Percentiles rank a stretch among this genome's conserved stretches.
These are phyloP conservation scores for Lactarius evosmus DNA, from an alignment of 768 basidiomycete genomes.

Conservation along the genomic window DNA sequence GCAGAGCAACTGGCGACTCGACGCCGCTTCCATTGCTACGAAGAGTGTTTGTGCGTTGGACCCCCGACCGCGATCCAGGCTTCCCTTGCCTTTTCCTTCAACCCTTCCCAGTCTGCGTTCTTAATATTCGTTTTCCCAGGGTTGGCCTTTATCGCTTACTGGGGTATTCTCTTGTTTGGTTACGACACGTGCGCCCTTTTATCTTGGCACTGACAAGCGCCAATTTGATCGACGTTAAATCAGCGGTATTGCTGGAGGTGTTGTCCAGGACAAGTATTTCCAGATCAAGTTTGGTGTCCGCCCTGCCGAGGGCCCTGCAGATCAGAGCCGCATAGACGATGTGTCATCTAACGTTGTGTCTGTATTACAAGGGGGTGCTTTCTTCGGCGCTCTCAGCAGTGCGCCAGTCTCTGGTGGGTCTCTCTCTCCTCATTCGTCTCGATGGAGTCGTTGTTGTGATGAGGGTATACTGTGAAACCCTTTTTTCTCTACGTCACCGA, in stretches of 20 bases:
- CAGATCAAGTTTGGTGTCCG: conserved; percentile 57
- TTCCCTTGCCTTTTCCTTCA: not conserved
- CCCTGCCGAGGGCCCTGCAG: conserved; percentile 41
- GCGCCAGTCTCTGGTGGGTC: conserved; percentile 64
- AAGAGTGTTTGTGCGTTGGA: not conserved
- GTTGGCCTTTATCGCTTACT: conserved; percentile 70
- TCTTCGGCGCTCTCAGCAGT: conserved; percentile 79
- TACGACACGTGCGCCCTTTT: conserved; percentile 60
- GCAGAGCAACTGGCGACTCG: not conserved
- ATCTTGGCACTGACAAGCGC: not conserved
- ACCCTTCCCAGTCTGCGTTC: not conserved
- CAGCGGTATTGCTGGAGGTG: conserved; percentile 66
- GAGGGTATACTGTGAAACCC: too few relatives aligned
- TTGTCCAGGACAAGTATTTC: conserved; percentile 64
- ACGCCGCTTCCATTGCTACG: too few relatives aligned
- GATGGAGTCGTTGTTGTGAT: not conserved
- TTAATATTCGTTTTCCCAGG: conserved; percentile 38
- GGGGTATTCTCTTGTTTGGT: conserved; percentile 81
- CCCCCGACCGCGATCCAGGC: not conserved
- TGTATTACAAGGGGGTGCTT: conserved; percentile 82
- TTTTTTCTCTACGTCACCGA: not conserved
- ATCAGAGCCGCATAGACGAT: conserved; percentile 42
- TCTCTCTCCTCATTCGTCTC: not conserved
- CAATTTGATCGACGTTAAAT: conserved; percentile 26
- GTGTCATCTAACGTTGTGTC: conserved; percentile 85